These are phyloP conservation scores for Torulaspora pretoriensis DNA, from an alignment of 1,139 yeast genomes.

Conservation along the genomic window DNA sequence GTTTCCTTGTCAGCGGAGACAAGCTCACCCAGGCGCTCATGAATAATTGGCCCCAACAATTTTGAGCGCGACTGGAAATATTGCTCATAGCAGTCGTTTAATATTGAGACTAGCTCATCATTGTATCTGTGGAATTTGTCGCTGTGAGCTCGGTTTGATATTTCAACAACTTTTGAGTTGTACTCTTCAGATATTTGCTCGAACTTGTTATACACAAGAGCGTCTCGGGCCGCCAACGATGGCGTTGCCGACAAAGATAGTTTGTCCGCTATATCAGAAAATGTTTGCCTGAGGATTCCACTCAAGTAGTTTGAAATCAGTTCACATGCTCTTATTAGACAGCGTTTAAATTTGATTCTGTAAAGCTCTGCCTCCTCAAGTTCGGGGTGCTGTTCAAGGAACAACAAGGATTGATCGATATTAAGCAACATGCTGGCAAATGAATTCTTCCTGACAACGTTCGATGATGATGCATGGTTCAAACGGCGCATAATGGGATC, in stretches of 20 bases:
- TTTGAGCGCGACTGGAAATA: slow-evolving; percentile 57
- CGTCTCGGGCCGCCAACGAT: slow-evolving; percentile 45
- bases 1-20: slow-evolving; percentile 26
- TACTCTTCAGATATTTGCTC: slow-evolving; percentile 44
- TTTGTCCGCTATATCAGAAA: slow-evolving; percentile 39
- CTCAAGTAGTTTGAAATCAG: slow-evolving; percentile 65
- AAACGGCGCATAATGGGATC: slow-evolving; percentile 66
- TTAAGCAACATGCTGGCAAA: slow-evolving; percentile 52
- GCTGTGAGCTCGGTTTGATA: slow-evolving; percentile 45
- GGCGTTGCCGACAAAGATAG: slow-evolving; percentile 22
- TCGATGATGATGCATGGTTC: slow-evolving; percentile 51
- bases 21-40: slow-evolving; percentile 38
- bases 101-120: slow-evolving; percentile 51
- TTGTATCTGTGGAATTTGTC: slow-evolving; percentile 48
- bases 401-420: slow-evolving; percentile 56
- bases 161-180: slow-evolving; percentile 46
- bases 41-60: slow-evolving; percentile 45
- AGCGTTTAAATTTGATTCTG: slow-evolving; percentile 71
- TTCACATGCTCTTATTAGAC: slow-evolving; percentile 78
- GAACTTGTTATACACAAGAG: slow-evolving; percentile 61
- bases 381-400: slow-evolving; percentile 45
- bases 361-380: slow-evolving; percentile 71
- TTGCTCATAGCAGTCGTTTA: slow-evolving; percentile 53
- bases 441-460: slow-evolving; percentile 53
- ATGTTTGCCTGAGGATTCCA: slow-evolving; percentile 48